A percentile compares a stretch with the other conserved stretches of the same genome.
Evolutionary conservation across 805 yeast species (phyloP).

Genomic region (Schwanniomyces sp.): DNA sequence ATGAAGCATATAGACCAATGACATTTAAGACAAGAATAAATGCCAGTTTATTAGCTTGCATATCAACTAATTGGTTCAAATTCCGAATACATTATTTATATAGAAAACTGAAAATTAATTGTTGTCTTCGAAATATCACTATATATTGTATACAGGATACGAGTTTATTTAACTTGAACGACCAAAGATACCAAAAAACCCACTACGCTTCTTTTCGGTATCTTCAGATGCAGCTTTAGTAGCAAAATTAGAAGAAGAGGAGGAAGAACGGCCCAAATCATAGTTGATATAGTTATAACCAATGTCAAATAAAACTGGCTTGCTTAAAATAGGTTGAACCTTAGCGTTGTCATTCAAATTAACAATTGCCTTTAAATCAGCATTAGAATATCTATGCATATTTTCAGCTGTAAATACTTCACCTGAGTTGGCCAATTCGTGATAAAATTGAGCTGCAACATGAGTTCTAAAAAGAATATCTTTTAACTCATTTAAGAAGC

Average conservation of each 20-base stretch:
- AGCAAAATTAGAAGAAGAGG: constrained; percentile 7
- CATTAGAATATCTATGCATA: constrained; percentile 37
- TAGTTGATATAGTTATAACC: constrained; percentile 80
- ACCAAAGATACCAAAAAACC: constrained; percentile 76
- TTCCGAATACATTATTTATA: neutral
- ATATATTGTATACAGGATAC: neutral
- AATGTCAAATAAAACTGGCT: constrained; percentile 89
- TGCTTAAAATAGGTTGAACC: constrained; percentile 64
- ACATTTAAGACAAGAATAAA: constrained; percentile 33
- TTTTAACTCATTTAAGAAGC: constrained; percentile 18
- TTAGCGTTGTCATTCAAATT: constrained; percentile 19
- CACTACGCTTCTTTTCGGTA: constrained; percentile 50
- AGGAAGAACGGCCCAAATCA: constrained; percentile 23
- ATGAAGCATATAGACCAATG: constrained; percentile 79
- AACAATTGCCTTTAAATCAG: constrained; percentile 18
- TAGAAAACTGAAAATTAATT: neutral
- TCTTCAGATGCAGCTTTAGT: constrained; percentile 22
- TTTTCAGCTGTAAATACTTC: constrained; percentile 43
- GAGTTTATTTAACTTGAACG: constrained; percentile 21
- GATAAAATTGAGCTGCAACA: constrained; percentile 48
- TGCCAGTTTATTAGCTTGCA: constrained; percentile 5
- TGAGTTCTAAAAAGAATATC: constrained; percentile 27
- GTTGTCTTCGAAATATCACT: neutral
- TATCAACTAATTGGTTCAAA: neutral
- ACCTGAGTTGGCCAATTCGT: constrained; percentile 14